Base-by-base conservation (phyloP, 1,139 yeast species). In the Tardiomyces blankii region DNA sequence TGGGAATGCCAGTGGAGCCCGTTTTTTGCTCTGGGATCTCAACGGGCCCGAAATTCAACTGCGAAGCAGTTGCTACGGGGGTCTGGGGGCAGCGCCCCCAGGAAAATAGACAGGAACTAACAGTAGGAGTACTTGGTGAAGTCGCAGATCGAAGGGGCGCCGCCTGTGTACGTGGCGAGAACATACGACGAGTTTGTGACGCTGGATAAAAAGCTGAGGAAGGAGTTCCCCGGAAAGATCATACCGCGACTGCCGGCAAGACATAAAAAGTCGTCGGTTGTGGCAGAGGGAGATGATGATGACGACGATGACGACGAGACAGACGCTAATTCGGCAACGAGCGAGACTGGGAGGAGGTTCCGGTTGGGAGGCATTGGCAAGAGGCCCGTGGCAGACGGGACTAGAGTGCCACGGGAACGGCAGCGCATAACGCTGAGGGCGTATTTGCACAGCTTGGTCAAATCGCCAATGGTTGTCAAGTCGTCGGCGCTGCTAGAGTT, bases 401-500 rank as follows among this genome's bases (percentile, higher is more conserved):
- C 46, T 11, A 16, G 42, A n/a, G 48, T 50, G 25, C 72, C 74
- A 1, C 68, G 82, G 19, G 97, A 89, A 60, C 80, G 78, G 53
- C 73, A 86, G 52, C 68, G 97, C 41, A 71, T 87, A 18, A 76
- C 93, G 0, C 65, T 89, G 39, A 69, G 96, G 46, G 86, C 89
- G 0, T 89, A 83, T 58, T 57, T 89, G 45, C 68, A 73, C 39
- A 62, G 72, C 4, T 63, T 88, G 18, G 57, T 76, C 4, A 67
- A 72, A 32, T 74, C 75, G 18, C 71, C 77, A 1, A 83, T 79
- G 44, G 70, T 86, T 0, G 69, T 77, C 1, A 71, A 74, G 47
- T 75, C 80, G 38, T 63, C 67, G 1, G 66, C 72, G 2, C 69
- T 87, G 45, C 59, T 66, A 30, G 67, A 67, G 28, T 89, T 89